These are phyloP conservation scores for Syzygium aqueum DNA, from an alignment of 345 rosid genomes.

Conservation along the genomic window DNA sequence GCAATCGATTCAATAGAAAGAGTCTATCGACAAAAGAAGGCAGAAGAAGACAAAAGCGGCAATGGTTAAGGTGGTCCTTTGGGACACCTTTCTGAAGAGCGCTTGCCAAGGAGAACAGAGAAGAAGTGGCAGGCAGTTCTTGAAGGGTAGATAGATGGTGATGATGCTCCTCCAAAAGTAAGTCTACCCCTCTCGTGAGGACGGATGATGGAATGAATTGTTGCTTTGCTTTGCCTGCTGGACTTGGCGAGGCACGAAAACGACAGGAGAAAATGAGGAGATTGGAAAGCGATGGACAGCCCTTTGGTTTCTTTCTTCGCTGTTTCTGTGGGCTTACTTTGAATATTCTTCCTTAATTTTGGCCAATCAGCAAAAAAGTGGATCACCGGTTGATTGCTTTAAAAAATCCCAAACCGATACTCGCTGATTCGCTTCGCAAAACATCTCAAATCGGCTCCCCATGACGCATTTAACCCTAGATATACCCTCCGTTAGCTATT, in stretches of 20 bases:
- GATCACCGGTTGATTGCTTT: background rate
- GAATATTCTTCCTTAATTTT: background rate
- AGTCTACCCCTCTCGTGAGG: background rate
- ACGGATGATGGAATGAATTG: background rate
- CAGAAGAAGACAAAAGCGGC: background rate
- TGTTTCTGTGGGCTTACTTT: background rate
- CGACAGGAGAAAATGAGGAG: background rate
- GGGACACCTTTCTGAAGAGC: background rate
- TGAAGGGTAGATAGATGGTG: background rate
- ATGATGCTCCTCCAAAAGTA: background rate
- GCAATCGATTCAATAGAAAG: background rate
- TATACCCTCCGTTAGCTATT: rapidly evolving
- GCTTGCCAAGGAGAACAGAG: background rate
- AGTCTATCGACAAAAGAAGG: background rate
- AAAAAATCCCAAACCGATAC: rapidly evolving
- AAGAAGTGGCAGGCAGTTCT: background rate
- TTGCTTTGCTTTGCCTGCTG: background rate
- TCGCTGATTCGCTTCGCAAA: rapidly evolving
- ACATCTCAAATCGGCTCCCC: background rate
- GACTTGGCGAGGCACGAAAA: background rate
- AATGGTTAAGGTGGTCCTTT: background rate
- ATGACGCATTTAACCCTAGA: background rate
- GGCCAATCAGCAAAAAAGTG: background rate
- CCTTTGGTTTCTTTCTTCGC: background rate
- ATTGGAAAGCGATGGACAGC: background rate